Conservation (phyloP, 257 asterid genomes). For the Ilex aquifolium region DNA sequence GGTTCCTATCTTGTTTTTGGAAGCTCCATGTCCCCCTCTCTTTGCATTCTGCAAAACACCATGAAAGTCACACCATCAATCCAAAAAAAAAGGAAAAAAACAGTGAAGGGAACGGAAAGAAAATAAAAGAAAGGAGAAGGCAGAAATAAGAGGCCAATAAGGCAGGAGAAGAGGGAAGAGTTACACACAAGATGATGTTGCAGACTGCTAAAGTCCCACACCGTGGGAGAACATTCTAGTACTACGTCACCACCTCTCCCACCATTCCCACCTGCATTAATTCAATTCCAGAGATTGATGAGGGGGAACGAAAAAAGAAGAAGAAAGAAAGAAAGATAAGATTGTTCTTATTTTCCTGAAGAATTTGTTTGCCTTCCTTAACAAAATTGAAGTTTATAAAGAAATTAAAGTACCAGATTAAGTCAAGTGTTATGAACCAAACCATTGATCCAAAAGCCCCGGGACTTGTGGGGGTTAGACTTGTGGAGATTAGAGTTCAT, state of each 20-base stretch:
- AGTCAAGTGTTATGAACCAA: not conserved
- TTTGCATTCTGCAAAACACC: slow-evolving; percentile 60
- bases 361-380: not conserved
- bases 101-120: not conserved
- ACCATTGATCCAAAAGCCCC: not conserved
- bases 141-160: slow-evolving; percentile 5
- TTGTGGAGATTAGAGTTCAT: too few species aligned
- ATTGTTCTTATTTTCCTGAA: not conserved
- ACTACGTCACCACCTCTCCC: slow-evolving; percentile 94
- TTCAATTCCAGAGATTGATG: slow-evolving; percentile 11
- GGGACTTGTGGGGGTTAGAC: not conserved
- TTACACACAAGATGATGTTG: slow-evolving; percentile 76
- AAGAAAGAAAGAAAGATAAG: not conserved
- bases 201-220: slow-evolving; percentile 91
- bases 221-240: slow-evolving; percentile 68
- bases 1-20: slow-evolving; percentile 86
- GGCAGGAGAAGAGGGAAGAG: slow-evolving; percentile 11
- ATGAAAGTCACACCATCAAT: slow-evolving; percentile 1
- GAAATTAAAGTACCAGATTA: not conserved
- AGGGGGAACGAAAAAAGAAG: not conserved
- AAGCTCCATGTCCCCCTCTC: slow-evolving; percentile 83
- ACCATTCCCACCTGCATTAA: slow-evolving; percentile 80
- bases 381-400: not conserved
- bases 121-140: not conserved
- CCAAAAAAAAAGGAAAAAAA: not conserved